Evolutionary conservation across 1,284 basidiomycete genomes (phyloP).

Genomic region (Pterulicium gracile): DNA sequence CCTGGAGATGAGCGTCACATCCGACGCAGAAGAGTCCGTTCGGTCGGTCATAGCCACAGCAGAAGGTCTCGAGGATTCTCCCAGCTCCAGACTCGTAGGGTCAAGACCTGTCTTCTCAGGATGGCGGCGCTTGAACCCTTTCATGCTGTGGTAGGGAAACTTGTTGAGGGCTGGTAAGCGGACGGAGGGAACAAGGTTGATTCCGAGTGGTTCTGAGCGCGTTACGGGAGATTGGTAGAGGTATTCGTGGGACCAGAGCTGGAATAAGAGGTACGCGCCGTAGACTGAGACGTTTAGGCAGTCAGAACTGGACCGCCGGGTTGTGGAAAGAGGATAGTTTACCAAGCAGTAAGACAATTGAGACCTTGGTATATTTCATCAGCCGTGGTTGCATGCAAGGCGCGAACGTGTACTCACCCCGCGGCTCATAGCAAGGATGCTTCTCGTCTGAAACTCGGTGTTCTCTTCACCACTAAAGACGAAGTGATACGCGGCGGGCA

Average conservation of each 20-base stretch:
- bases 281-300: constrained; percentile 64
- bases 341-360: no score
- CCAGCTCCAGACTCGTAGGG: no score
- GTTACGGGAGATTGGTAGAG: constrained; percentile 55
- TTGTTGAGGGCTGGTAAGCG: background rate
- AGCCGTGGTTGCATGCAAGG: background rate
- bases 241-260: constrained; percentile 79
- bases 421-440: constrained; percentile 77
- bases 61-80: background rate
- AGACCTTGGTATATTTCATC: no score
- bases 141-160: background rate
- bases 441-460: constrained; percentile 25
- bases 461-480: constrained; percentile 32
- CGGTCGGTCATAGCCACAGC: no score
- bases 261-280: constrained; percentile 70
- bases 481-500: constrained; percentile 73
- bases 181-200: background rate
- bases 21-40: background rate
- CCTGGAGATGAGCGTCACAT: constrained; percentile 1
- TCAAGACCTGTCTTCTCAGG: background rate
- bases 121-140: background rate
- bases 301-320: no score
- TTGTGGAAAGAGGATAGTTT: no score
- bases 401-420: constrained; percentile 41
- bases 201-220: constrained; percentile 23